phyloP scores from a whole-genome alignment of 108 stramenopile genomes.

The Craspedostauros australis region DNA sequence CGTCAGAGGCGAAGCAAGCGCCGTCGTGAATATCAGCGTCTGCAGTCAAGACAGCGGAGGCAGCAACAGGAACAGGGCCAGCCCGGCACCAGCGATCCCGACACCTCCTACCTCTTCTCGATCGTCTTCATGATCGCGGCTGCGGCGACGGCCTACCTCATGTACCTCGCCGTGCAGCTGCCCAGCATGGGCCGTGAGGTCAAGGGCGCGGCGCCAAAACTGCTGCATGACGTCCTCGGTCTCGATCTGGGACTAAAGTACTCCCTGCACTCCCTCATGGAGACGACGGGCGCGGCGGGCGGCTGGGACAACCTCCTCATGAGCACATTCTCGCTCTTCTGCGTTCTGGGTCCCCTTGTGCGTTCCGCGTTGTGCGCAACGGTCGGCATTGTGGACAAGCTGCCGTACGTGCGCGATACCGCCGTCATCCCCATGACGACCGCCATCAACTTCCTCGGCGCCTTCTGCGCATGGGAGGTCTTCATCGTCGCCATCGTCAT shows the following conservation, averaged over 20 bases:
- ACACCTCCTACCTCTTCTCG: no score
- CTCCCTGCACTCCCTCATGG: slow-evolving; percentile 57
- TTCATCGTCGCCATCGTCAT: slow-evolving; percentile 65
- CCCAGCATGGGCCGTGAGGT: slow-evolving; percentile 77
- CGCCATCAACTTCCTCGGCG: slow-evolving; percentile 59
- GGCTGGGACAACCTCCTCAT: slow-evolving; percentile 76
- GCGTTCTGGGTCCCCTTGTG: slow-evolving; percentile 39
- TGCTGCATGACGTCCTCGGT: slow-evolving; percentile 71
- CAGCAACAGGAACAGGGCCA: background rate
- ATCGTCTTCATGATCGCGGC: slow-evolving; percentile 8
- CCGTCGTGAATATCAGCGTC: no score
- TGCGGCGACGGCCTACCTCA: slow-evolving; percentile 23
- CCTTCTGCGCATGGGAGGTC: slow-evolving; percentile 88
- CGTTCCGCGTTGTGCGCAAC: slow-evolving; percentile 28
- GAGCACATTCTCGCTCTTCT: slow-evolving; percentile 71
- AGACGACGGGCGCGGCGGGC: slow-evolving; percentile 76
- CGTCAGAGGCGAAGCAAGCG: no score
- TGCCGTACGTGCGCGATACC: slow-evolving; percentile 1
- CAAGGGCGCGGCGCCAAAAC: slow-evolving; percentile 58
- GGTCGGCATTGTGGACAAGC: slow-evolving; percentile 15
- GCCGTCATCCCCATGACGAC: slow-evolving; percentile 28
- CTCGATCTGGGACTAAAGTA: slow-evolving; percentile 62
- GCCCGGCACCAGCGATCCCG: no score
- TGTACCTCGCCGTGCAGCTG: slow-evolving; percentile 41
- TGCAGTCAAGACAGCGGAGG: no score